A percentile compares a stretch with the other conserved stretches of the same genome.
These are phyloP conservation scores for Candida caryicola DNA, from an alignment of 805 yeast species.

Conservation along the genomic window DNA sequence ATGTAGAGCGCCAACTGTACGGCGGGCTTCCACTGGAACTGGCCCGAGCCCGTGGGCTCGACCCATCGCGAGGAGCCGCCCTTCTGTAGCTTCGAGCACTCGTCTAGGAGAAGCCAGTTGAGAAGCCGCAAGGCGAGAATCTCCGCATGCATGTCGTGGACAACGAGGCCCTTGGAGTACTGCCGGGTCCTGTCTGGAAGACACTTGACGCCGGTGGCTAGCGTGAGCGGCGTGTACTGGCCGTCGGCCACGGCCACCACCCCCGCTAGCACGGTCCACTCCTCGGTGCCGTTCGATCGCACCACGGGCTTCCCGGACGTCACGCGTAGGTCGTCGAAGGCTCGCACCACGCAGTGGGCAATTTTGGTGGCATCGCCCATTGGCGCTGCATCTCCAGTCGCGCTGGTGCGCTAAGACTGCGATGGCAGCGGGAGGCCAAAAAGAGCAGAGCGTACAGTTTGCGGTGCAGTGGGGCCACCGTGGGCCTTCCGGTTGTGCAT, in stretches of 20 bases:
- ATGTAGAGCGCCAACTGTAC: conserved; percentile 57
- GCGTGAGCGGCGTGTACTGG: conserved; percentile 37
- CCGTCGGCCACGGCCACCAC: conserved; percentile 46
- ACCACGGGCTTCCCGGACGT: conserved; percentile 55
- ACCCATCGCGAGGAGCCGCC: conserved; percentile 13
- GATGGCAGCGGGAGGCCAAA: no score
- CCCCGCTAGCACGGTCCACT: conserved; percentile 85
- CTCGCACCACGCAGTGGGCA: conserved; percentile 17
- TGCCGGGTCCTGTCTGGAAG: conserved; percentile 52
- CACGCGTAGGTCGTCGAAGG: conserved; percentile 28
- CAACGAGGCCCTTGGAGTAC: conserved; percentile 52
- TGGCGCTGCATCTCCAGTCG: neutral
- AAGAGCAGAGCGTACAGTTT: no score
- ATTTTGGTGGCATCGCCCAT: conserved; percentile 3
- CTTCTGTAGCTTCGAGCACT: conserved; percentile 28
- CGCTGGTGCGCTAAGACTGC: no score
- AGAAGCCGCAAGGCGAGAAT: conserved; percentile 68
- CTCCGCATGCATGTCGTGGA: conserved; percentile 94
- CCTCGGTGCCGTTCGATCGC: conserved; percentile 62
- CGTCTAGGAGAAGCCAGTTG: conserved; percentile 56
- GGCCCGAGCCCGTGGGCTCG: conserved; percentile 11
- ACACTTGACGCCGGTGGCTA: conserved; percentile 84
- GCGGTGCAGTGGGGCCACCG: no score
- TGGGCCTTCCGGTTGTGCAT: no score
- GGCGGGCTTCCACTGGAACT: conserved; percentile 31